phyloP scores from a whole-genome alignment of 2,329 filamentous ascomycete species.

The Stagonosporopsis chrysanthemi region DNA sequence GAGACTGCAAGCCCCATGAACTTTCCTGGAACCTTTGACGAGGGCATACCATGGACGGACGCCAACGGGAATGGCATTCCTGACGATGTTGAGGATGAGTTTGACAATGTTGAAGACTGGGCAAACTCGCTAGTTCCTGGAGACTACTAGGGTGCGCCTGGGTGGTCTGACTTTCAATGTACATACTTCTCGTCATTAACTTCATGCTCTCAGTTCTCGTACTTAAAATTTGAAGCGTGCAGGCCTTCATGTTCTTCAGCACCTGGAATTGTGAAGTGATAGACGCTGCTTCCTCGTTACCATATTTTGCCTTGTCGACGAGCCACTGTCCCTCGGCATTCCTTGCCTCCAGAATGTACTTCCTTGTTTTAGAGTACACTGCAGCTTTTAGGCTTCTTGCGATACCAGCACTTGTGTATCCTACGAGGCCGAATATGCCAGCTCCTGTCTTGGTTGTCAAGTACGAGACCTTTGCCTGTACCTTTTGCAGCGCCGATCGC shows the following conservation, averaged over 20 bases:
- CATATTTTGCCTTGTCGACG: slow-evolving; percentile 6
- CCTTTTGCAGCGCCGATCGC: slow-evolving; percentile 62
- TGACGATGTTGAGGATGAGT: slow-evolving; percentile 56
- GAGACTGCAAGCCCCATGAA: slow-evolving; percentile 54
- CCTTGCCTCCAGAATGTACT: slow-evolving; percentile 15
- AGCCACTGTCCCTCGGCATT: slow-evolving; percentile 17
- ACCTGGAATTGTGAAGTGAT: background rate
- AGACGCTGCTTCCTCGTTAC: background rate
- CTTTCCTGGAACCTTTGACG: slow-evolving; percentile 51
- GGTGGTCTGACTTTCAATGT: background rate
- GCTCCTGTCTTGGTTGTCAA: slow-evolving; percentile 23
- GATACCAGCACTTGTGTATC: slow-evolving; percentile 60
- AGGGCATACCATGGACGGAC: slow-evolving; percentile 53
- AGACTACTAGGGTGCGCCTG: slow-evolving; percentile 21
- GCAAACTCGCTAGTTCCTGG: slow-evolving; percentile 57
- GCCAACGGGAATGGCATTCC: slow-evolving; percentile 61
- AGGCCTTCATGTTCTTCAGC: background rate
- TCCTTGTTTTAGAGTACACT: slow-evolving; percentile 10
- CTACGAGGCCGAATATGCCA: slow-evolving; percentile 25
- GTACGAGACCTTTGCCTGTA: slow-evolving; percentile 41
- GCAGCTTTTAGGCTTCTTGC: slow-evolving; percentile 37
- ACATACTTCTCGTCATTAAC: background rate
- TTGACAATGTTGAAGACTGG: slow-evolving; percentile 60
- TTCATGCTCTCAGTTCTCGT: background rate
- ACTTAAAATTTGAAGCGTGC: too few species aligned